Conservation (phyloP, 306 rosid genomes). For the Abrus precatorius region DNA sequence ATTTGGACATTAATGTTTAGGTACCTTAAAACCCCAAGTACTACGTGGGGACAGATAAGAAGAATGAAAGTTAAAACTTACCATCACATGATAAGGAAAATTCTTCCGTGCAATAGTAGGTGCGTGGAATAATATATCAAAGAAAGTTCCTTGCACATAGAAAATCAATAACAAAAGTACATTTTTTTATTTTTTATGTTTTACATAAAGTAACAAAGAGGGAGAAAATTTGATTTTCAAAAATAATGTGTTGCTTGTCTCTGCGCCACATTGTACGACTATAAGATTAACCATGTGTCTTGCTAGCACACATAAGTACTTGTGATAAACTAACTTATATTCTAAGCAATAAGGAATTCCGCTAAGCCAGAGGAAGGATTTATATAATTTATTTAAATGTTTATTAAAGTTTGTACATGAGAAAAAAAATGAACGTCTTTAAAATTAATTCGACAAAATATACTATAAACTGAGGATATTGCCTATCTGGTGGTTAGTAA, state of each 20-base stretch:
- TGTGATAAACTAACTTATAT: background rate
- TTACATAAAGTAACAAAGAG: background rate
- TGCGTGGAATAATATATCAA: background rate
- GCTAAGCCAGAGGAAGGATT: too few relatives aligned
- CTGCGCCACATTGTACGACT: background rate
- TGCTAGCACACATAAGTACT: background rate
- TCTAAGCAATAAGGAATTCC: background rate
- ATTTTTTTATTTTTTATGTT: too few relatives aligned
- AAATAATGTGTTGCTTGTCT: background rate
- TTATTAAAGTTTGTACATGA: background rate
- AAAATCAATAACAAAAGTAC: too few relatives aligned
- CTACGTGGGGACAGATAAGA: background rate
- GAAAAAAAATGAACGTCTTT: background rate
- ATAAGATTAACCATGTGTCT: background rate
- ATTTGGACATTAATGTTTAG: slow-evolving; percentile 7
- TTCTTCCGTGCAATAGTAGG: slow-evolving; percentile 27
- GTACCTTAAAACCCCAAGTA: background rate
- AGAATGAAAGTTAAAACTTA: slow-evolving; percentile 6
- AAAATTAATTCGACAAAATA: background rate
- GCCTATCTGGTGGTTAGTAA: background rate
- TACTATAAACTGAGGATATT: background rate
- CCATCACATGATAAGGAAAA: background rate
- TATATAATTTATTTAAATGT: background rate
- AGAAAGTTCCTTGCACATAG: background rate
- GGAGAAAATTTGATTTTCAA: too few relatives aligned